Conservation (phyloP, 2,329 filamentous ascomycete species). For the Colletotrichum caudatum region DNA sequence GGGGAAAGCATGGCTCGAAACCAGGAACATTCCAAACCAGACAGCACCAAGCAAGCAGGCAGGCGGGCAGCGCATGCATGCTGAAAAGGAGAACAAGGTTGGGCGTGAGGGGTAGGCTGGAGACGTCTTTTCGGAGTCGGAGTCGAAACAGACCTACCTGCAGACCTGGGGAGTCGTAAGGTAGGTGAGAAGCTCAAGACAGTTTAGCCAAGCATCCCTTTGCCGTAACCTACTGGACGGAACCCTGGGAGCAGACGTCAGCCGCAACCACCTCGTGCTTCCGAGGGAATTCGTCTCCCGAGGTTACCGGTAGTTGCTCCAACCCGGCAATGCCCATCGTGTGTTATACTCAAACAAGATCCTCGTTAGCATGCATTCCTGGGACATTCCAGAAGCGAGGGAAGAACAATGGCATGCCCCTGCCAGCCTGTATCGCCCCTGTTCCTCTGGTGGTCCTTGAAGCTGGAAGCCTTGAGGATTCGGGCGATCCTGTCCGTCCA, state of each 20-base stretch:
- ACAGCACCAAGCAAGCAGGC: background rate
- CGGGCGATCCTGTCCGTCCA: constrained; percentile 12
- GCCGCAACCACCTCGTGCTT: background rate
- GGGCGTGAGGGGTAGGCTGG: constrained; percentile 30
- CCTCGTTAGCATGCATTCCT: constrained; percentile 25
- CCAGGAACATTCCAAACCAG: background rate
- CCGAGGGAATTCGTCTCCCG: background rate
- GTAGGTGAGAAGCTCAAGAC: constrained; percentile 15
- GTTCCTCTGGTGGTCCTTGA: background rate
- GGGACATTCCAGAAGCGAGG: constrained; percentile 33
- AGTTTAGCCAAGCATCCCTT: constrained; percentile 10
- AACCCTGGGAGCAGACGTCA: background rate
- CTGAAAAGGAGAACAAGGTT: constrained; percentile 23
- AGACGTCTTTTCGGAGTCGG: constrained; percentile 21
- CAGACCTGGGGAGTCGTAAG: constrained; percentile 27
- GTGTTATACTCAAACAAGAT: constrained; percentile 16
- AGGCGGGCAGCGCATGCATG: background rate
- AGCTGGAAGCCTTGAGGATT: background rate
- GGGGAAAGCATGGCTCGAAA: background rate
- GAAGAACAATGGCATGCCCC: background rate
- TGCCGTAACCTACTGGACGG: background rate
- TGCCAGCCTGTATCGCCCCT: constrained; percentile 8
- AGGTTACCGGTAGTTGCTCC: constrained; percentile 4
- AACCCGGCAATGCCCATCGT: constrained; percentile 12
- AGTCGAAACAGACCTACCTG: constrained; percentile 10